These are phyloP conservation scores for Scenedesmus sp. DNA, from an alignment of 163 green algal genomes.

Conservation along the genomic window DNA sequence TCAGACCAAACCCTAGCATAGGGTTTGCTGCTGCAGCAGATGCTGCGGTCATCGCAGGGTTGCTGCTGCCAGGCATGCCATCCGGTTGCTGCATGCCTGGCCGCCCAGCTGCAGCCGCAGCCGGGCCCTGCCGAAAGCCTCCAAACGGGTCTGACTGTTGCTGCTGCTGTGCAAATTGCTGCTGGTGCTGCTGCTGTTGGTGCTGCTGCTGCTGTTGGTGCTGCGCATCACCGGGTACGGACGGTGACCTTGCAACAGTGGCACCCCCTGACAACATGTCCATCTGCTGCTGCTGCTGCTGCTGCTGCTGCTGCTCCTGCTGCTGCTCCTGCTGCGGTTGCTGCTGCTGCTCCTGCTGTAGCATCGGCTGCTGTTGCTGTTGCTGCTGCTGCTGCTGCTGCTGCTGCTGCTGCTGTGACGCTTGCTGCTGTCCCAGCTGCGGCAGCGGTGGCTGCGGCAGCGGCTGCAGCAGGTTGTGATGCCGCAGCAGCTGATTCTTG, in stretches of 20 bases:
- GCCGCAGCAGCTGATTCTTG: constrained; percentile 51
- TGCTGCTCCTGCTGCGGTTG: constrained; percentile 19
- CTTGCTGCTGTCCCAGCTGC: not conserved
- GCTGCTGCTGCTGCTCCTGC: not conserved
- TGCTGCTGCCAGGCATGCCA: not conserved
- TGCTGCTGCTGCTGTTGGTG: not conserved
- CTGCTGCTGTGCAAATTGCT: constrained; percentile 9
- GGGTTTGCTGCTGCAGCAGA: constrained; percentile 29
- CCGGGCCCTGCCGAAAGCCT: not conserved
- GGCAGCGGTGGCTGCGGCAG: constrained; percentile 6
- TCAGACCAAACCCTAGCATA: not conserved
- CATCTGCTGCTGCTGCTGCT: constrained; percentile 16
- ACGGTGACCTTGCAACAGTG: not conserved
- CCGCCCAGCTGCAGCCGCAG: not conserved
- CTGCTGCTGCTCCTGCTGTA: not conserved
- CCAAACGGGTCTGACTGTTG: not conserved
- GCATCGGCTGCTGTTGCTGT: not conserved
- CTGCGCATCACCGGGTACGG: not conserved
- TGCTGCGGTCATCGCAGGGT: constrained; percentile 8
- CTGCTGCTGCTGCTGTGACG: not conserved
- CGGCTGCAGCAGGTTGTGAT: constrained; percentile 49
- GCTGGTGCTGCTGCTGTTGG: constrained; percentile 12
- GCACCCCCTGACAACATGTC: not conserved
- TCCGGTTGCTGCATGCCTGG: not conserved
- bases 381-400: not conserved